Evolutionary conservation across 1,284 basidiomycete genomes (phyloP), one percentile per base, ranked within the genome.

Genomic region (Malassezia yamatoensis): DNA sequence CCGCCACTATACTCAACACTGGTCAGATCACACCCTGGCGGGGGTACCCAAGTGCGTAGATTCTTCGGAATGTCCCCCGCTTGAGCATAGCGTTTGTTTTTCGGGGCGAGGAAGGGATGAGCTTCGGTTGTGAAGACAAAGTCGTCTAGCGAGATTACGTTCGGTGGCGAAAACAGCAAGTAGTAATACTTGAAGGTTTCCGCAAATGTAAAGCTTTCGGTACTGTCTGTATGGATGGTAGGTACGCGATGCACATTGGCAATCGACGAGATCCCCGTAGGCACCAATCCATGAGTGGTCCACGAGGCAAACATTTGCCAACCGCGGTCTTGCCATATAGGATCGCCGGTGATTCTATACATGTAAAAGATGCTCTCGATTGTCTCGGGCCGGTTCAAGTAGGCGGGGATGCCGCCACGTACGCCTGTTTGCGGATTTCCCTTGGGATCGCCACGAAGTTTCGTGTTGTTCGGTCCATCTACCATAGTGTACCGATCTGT

Each of bases 231-330:
- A 51, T 64, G 58, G 1, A 44, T 11, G 0, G 70, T 63, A 0
- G 77, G 78, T 5, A 70, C 53, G 1, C 29, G 18, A 24, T 70
- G 67, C 24, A 80, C 79, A 61, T 81, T 76, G 10, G 61, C 49
- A 43, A 80, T 64, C 37, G 74, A 70, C 20, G 77, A 72, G 48
- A 80, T 75, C 1, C 78, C 79, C 4, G 63, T 70, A 1, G 67
- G 67, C 11, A 75, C 75, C 51, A 77, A 68, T 34, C 68, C 61
- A 49, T 76, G 69, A 53, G 76, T 74, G 51, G 80, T 77, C 80
- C 80, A 82, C 9, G 75, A 76, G 5, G 76, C 75, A 54, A 81
- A 82, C 81, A 81, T 81, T 60, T 78, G 76, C 81, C 81, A 82
- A 3, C 80, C 81, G 38, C 78, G 75, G 53, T 81, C 80, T 58